Evolutionary conservation across 176 grass and related monocot species (phyloP), one percentile per base, ranked within the genome.

Genomic region (Echinochloa phyllopogon): DNA sequence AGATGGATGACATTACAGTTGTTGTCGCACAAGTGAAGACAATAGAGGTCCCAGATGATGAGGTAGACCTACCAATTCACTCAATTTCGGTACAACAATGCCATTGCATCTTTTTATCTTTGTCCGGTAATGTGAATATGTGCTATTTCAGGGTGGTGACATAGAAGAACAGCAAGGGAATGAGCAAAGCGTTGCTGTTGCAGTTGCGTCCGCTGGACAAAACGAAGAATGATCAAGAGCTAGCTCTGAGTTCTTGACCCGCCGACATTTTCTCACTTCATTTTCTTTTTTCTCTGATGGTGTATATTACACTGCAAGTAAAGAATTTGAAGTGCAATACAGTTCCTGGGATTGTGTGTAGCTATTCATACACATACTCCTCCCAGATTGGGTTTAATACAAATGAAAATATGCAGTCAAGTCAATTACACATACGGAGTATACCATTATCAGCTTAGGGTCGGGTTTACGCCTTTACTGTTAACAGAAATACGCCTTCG

Each of bases 1-100:
- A 98, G 83, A 87, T 95, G 87, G 96, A 98, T 83, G 96, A 98
- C 74, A 92, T 98, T 55, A 98, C 93, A 10, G 96, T 94, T 15
- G 85, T 94, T 50, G 93, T 98, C 0, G 93, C 89, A 15, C 85
- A 83, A 90, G 87, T 92, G 66, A 91, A 83, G 74, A 78, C 50
- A 21, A 41, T 83, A 69, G 14, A 29, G 33, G 64, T 87, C 59
- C 80, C 73, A 38, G 89, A 79, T 16, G 79, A 90, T 25, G 67
- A 90, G 88, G 84, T 86, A 66, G n/a, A 25, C 11, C 39, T 29
- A 33, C 50, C 73, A 79, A 56, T 15, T 14, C 23, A 36, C 37
- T 56, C 40, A 44, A 14, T 45, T 55, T 65, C 10, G 36, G 18
- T 44, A 25, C 5, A 13, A 5, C 62, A 52, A 43, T 2, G 13